These are phyloP conservation scores for Coemansia sp. DNA, from an alignment of 192 early-diverging fungal genomes.

Conservation along the genomic window DNA sequence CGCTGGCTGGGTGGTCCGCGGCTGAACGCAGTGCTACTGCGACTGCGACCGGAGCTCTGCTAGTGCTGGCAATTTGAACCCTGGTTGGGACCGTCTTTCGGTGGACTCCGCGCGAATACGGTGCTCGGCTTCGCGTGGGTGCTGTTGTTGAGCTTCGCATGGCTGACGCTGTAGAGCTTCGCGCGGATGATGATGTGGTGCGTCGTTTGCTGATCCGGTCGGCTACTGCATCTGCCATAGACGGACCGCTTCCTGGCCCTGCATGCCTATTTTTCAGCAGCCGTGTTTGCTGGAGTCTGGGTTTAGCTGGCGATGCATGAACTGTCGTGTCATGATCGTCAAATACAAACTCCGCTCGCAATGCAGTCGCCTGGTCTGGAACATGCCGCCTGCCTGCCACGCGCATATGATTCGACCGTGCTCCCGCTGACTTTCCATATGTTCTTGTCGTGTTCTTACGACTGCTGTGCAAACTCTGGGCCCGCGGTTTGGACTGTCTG, in stretches of 20 bases:
- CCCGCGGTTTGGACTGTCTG: not conserved
- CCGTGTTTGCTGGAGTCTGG: constrained; percentile 22
- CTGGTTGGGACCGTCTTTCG: constrained; percentile 22
- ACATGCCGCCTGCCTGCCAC: not conserved
- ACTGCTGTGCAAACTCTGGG: not conserved
- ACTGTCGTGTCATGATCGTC: constrained; percentile 20
- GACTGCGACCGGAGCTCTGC: not conserved
- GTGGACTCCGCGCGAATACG: not conserved
- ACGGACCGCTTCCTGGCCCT: not conserved
- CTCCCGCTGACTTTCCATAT: not conserved
- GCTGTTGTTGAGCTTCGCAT: not conserved
- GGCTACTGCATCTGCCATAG: constrained; percentile 18
- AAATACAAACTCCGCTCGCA: constrained; percentile 33
- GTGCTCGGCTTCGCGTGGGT: not conserved
- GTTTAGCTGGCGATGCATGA: not conserved
- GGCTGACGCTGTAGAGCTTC: not conserved
- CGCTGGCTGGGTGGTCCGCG: not conserved
- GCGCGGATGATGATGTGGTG: not conserved
- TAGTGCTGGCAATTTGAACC: not conserved
- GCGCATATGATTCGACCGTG: not conserved
- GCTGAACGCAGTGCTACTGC: not conserved
- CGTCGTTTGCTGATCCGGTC: constrained; percentile 4
- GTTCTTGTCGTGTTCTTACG: not conserved
- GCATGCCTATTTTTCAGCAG: constrained; percentile 8
- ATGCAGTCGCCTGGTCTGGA: not conserved